Evolutionary conservation across 179 eudicot species (phyloP), one percentile per base, ranked within the genome.

Genomic region (Patellifolia procumbens): DNA sequence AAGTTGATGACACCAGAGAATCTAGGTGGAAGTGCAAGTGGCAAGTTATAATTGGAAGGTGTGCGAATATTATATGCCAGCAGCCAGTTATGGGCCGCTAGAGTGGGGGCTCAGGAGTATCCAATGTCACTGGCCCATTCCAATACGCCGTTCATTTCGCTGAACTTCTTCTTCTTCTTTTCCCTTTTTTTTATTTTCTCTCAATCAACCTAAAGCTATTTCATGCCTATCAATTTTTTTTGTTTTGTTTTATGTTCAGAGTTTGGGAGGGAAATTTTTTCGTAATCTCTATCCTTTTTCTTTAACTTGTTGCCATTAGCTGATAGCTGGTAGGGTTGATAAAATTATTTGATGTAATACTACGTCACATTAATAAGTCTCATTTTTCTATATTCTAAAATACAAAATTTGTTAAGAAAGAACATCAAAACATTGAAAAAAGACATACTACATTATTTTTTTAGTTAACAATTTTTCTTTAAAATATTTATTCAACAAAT

Each of bases 1-100:
- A 70, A 71, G 4, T 34, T 8, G 48, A 22, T 20, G 39, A n/a
- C 56, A 51, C 2, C 63, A 70, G 73, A 64, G 70, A 76, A 76
- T 71, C 77, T 63, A 55, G 43, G 80, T 76, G 73, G 61, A 35
- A 7, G 52, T 46, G n/a, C 83, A 81, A 80, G 83, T 81, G 83
- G 80, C 80, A 26, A 11, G 56, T 1, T 76, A 0, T 65, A 15
- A 81, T 72, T 81, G 83, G 83, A 48, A 53, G 28, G 64, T 76
- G 83, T 72, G 77, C 61, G 69, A 49, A 78, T 77, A 43, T 59
- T 35, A 78, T 77, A 43, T 59, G 71, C 45, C 64, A 45, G 74
- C 12, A 58, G 28, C 1, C 16, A 49, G 7, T 7, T 39, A 39
- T 56, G 83, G 80, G 80, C 73, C 64, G 49, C n/a, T 42, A 29